A percentile compares a stretch with the other conserved stretches of the same genome.
Evolutionary conservation across 192 early-diverging fungal genomes (phyloP).

Genomic region (Glomus cerebriforme): DNA sequence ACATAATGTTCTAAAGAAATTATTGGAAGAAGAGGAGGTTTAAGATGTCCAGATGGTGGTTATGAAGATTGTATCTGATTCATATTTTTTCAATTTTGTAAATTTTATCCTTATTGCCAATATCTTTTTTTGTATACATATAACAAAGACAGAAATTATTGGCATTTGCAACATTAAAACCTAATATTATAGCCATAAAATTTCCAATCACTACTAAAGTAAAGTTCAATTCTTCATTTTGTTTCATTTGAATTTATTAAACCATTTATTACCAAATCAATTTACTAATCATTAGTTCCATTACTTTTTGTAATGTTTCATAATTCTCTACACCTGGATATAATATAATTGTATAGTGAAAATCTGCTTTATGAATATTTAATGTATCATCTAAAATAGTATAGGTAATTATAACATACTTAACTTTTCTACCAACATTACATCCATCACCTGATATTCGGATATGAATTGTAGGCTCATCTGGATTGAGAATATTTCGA

Average conservation of each 20-base stretch:
- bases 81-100: no score
- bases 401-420: not conserved
- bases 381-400: not conserved
- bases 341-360: not conserved
- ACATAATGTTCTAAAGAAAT: conserved; percentile 1
- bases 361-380: not conserved
- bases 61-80: no score
- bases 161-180: no score
- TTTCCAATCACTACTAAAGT: no score
- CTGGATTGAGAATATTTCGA: not conserved
- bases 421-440: not conserved
- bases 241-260: not conserved
- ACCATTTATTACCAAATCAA: not conserved
- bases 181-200: no score
- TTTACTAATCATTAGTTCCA: not conserved
- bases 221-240: no score
- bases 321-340: no score
- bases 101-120: no score
- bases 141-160: no score
- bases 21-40: not conserved
- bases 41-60: not conserved
- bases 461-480: not conserved
- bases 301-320: conserved; percentile 5
- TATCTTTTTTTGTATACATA: no score
- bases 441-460: not conserved